Base-by-base conservation (phyloP, 345 rosid genomes). In the Heritiera fomes region DNA sequence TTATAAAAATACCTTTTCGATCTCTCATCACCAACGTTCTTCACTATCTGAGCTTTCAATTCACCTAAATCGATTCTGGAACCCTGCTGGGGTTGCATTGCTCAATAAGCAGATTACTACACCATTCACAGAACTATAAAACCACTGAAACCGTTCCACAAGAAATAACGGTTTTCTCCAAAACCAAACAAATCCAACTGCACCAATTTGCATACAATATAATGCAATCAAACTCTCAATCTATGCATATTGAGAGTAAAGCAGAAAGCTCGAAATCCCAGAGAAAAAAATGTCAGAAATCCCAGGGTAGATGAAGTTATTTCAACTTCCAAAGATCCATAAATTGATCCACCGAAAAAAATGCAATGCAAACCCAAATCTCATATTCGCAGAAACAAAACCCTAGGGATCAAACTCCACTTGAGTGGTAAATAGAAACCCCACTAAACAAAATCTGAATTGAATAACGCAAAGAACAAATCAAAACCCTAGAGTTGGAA, bases 11-110 rank as follows among this genome's bases (percentile, higher is more conserved):
- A 96, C 79, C 89, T 89, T 81, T 86, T 92, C 7, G 92, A 90
- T 85, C 90, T 92, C 78, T 96, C 99, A 79, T 60, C 83, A 53
- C 99, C 99, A 85, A 96, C 83, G 88, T 86, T 96, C 90, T 92
- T 96, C 75, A 84, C 92, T 72, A 96, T 88, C 79, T 85, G 92
- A 82, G 85, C 53, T 87, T 87, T 94, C 80, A 94, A 73, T 82
- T 94, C 99, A 83, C 82, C 88, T 81, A 96, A 86, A 88, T 96
- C 95, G 23, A 91, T 84, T 87, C 98, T 92, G 59, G 88, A 86
- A 85, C 91, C 83, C 83, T 89, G 95, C 81, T 83, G 91, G 73
- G 87, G 89, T 83, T 87, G 97, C 99, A 96, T 96, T 81, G 88
- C 89, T 87, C 85, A 83, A 80, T 61, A 78, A 83, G 62, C 79